Percentiles rank a stretch among this genome's conserved stretches.
Conservation (phyloP, 1,139 yeast genomes). For the Wickerhamiella pararugosa region DNA sequence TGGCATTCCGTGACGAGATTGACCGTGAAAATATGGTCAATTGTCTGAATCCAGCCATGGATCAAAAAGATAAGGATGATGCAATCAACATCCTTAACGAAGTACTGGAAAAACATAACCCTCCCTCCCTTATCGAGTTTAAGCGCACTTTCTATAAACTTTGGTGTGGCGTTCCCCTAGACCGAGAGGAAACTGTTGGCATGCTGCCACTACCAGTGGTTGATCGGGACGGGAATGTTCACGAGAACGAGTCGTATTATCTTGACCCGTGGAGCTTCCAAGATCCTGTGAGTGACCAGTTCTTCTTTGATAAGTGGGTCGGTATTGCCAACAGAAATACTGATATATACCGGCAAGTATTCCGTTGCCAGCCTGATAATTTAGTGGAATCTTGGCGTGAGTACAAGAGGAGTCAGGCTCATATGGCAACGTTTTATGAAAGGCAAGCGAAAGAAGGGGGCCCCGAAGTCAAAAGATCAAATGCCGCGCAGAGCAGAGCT, state of each 20-base stretch:
- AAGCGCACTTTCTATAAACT: slow-evolving; percentile 12
- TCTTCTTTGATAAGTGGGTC: slow-evolving; percentile 81
- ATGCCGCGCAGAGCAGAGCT: slow-evolving; percentile 7
- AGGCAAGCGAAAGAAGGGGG: slow-evolving; percentile 16
- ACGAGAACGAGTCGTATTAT: slow-evolving; percentile 23
- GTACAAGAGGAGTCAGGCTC: slow-evolving; percentile 46
- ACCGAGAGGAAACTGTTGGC: slow-evolving; percentile 10
- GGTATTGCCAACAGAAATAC: slow-evolving; percentile 79
- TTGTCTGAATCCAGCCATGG: slow-evolving; percentile 16
- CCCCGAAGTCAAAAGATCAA: slow-evolving; percentile 6
- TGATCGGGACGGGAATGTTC: slow-evolving; percentile 14
- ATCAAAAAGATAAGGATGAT: slow-evolving; percentile 38
- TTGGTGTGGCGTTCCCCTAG: slow-evolving; percentile 7
- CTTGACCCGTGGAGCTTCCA: slow-evolving; percentile 79
- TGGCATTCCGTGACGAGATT: slow-evolving; percentile 16
- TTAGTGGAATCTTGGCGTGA: slow-evolving; percentile 78
- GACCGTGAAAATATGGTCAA: slow-evolving; percentile 21
- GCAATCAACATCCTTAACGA: slow-evolving; percentile 10
- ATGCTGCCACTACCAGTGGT: slow-evolving; percentile 15
- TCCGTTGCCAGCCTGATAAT: slow-evolving; percentile 92
- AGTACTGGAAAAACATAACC: slow-evolving; percentile 10
- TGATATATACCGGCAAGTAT: slow-evolving; percentile 62
- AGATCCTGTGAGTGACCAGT: slow-evolving; percentile 68
- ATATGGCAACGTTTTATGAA: slow-evolving; percentile 24
- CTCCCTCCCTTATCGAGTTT: slow-evolving; percentile 11